Base-by-base conservation (phyloP, 768 basidiomycete species). In the Saitozyma sp. region DNA sequence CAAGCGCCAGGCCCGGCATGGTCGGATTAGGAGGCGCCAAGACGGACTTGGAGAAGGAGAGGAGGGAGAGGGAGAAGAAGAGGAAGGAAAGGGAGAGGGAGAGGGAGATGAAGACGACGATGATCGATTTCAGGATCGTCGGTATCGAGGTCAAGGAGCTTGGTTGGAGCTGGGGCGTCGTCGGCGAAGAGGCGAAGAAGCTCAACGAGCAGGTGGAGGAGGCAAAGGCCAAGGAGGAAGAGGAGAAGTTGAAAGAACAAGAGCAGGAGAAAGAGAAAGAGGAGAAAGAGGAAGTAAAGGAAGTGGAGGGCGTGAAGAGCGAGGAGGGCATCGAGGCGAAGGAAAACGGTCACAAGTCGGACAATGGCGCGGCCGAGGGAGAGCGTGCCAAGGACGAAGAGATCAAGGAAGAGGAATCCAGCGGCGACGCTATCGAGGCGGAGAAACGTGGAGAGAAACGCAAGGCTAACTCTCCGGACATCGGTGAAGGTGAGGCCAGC, bases 71-170 rank as follows among this genome's bases (percentile, higher is more conserved):
- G 42, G 66, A 60, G 50, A 63, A 58, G 43, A 50, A 51, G 51
- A 53, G 50, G 42, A 57, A 54, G 37, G 43, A 48, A 46, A 69
- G 67, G 42, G 58, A 73, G 55, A 69, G 65, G 38, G 75, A 78
- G 39, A 67, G 68, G 52, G 77, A 76, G 14, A 58, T 60, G 77
- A 86, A 88, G 74, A 86, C 91, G 72, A 96, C 94, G 39, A 87
- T 99, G 70, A 97, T 93, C 43, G 95, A 98, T 82, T 99, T 99
- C 86, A 91, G 95, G 82, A 92, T 99, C 77, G 84, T 94, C 74
- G 93, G 90, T 37, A 83, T 97, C 69, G 87, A 90, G 77, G 89
- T 96, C 68, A 86, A 84, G 70, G 87, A 89, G 68, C 82, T 96
- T 62, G 82, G 82, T 68, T 97, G 95, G 95, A 84, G 83, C 54